Evolutionary conservation across 2,329 filamentous ascomycete genomes (phyloP).

Genomic region (Monilinia polystroma): DNA sequence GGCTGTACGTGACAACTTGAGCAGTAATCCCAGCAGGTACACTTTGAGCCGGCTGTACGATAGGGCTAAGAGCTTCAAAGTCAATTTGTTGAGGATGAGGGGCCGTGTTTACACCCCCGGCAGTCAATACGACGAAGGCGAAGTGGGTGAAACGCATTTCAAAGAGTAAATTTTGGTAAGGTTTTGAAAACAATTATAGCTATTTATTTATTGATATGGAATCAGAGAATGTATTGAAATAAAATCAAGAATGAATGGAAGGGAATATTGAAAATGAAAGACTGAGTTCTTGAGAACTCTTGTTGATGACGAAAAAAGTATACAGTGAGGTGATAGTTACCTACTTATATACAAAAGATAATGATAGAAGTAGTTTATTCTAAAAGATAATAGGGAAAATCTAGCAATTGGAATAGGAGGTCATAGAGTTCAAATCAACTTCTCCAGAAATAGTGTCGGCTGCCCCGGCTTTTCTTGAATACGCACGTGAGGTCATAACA

Average conservation of each 20-base stretch:
- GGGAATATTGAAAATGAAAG: not conserved
- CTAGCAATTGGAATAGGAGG: not conserved
- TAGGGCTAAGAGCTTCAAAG: constrained; percentile 1
- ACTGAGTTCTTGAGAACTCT: not conserved
- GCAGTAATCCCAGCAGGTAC: constrained; percentile 5
- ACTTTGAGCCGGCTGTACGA: not conserved
- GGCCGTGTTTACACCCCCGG: constrained; percentile 1
- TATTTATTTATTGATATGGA: not conserved
- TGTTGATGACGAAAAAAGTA: not conserved
- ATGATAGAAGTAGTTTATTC: not conserved
- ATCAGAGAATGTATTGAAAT: not conserved
- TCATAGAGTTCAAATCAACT: not conserved
- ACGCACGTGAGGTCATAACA: not conserved
- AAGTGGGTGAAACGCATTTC: constrained; percentile 11
- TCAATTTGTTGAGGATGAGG: constrained; percentile 10
- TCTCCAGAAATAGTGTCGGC: not conserved
- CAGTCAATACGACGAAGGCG: not conserved
- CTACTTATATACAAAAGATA: not conserved
- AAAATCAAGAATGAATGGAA: not conserved
- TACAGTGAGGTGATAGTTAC: not conserved
- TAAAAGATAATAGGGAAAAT: not conserved
- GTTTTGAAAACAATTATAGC: too few relatives aligned
- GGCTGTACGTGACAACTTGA: not conserved
- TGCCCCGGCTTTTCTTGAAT: not conserved
- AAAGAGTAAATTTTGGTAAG: not conserved